phyloP scores from a whole-genome alignment of 1,284 basidiomycete species.

The Microbotryum silenes-acaulis region DNA sequence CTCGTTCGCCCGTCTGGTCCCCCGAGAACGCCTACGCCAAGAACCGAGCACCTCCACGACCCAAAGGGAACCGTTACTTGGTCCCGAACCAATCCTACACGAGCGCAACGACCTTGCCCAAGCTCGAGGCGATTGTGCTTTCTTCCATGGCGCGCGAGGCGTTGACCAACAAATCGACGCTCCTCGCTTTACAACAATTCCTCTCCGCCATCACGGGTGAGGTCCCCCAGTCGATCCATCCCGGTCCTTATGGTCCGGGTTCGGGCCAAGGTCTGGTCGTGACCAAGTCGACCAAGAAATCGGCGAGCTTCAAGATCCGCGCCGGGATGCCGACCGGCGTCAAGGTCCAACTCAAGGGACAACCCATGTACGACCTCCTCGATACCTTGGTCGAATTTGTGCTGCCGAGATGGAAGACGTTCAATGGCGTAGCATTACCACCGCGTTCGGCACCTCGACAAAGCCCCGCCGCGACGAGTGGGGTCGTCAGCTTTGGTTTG shows the following conservation, averaged over 20 bases:
- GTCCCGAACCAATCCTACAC: slow-evolving; percentile 56
- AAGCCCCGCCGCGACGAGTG: slow-evolving; percentile 64
- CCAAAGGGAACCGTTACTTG: slow-evolving; percentile 61
- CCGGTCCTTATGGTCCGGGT: slow-evolving; percentile 46
- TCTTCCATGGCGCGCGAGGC: slow-evolving; percentile 72
- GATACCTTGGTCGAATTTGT: slow-evolving; percentile 87
- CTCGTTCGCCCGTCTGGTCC: slow-evolving; percentile 58
- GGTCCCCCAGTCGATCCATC: slow-evolving; percentile 56
- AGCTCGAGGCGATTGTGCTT: slow-evolving; percentile 73
- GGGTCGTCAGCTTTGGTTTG: slow-evolving; percentile 83
- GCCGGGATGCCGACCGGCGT: slow-evolving; percentile 74
- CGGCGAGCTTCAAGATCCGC: slow-evolving; percentile 76
- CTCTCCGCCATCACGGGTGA: slow-evolving; percentile 82
- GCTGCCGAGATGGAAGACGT: slow-evolving; percentile 83
- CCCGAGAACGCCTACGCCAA: slow-evolving; percentile 69
- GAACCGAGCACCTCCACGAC: slow-evolving; percentile 58
- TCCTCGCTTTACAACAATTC: slow-evolving; percentile 80
- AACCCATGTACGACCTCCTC: slow-evolving; percentile 90
- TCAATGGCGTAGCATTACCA: slow-evolving; percentile 68
- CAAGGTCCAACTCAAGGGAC: slow-evolving; percentile 81
- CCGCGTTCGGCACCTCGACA: slow-evolving; percentile 43
- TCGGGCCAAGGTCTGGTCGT: slow-evolving; percentile 67
- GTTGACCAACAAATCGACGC: slow-evolving; percentile 56
- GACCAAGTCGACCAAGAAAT: slow-evolving; percentile 65
- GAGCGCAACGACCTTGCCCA: slow-evolving; percentile 59